Evolutionary conservation across 2,329 filamentous ascomycete genomes (phyloP).

Genomic region (Diaporthe sp.): DNA sequence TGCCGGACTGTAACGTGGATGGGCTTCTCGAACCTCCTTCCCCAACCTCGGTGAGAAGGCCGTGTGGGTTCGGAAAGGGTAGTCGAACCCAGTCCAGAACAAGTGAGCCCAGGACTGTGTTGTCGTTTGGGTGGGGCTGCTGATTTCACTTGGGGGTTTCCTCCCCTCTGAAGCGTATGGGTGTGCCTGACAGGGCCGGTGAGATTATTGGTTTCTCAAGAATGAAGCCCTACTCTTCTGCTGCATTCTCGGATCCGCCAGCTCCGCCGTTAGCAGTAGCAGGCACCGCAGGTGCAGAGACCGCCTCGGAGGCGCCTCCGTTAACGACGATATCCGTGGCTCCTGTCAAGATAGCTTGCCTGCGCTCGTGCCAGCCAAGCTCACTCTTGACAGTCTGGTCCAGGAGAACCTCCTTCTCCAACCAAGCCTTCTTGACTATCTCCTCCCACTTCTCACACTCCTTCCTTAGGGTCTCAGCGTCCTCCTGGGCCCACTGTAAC

Average conservation of each 20-base stretch:
- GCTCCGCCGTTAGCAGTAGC: conserved; percentile 25
- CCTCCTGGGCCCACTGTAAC: conserved; percentile 78
- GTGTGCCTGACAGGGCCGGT: not conserved
- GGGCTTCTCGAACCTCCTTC: too few species aligned
- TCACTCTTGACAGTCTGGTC: conserved; percentile 78
- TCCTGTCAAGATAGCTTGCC: conserved; percentile 66
- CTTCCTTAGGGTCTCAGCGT: conserved; percentile 71
- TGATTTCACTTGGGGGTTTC: not conserved
- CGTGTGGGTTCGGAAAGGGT: not conserved
- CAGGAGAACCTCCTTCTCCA: conserved; percentile 83
- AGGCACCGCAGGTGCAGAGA: not conserved
- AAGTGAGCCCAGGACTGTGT: not conserved
- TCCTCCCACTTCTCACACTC: conserved; percentile 78
- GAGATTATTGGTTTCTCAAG: not conserved
- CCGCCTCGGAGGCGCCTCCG: conserved; percentile 31
- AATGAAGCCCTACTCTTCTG: conserved; percentile 12
- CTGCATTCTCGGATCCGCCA: not conserved
- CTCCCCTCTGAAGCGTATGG: too few species aligned
- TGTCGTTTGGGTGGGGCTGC: not conserved
- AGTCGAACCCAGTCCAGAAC: not conserved
- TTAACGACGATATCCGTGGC: conserved; percentile 59
- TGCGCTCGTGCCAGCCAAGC: conserved; percentile 72
- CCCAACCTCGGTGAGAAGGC: not conserved
- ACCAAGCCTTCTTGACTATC: conserved; percentile 78
- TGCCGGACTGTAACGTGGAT: not conserved